These are phyloP conservation scores for Cucurbita pepo DNA, from an alignment of 306 rosid species.

Conservation along the genomic window DNA sequence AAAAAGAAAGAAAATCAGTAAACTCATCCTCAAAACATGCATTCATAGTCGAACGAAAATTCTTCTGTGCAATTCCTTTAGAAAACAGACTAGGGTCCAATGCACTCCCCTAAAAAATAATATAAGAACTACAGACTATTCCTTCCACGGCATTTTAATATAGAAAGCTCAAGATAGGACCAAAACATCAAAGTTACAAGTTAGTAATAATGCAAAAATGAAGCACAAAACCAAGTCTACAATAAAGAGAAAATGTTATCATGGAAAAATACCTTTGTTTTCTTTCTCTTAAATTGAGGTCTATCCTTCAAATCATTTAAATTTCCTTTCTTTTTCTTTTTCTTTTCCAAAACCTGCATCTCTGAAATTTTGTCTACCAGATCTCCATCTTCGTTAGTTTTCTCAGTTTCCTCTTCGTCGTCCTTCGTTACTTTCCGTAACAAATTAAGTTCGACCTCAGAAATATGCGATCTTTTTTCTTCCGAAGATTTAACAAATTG, in stretches of 20 bases:
- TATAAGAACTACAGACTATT: not conserved
- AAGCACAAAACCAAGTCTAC: not conserved
- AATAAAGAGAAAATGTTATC: not conserved
- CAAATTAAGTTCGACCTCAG: slow-evolving; percentile 23
- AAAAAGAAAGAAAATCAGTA: not conserved
- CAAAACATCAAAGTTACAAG: not conserved
- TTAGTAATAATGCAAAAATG: not conserved
- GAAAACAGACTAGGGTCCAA: not conserved
- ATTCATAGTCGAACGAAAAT: not conserved
- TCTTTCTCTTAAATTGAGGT: slow-evolving; percentile 68
- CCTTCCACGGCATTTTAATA: not conserved
- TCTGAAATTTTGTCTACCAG: slow-evolving; percentile 19
- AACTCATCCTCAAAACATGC: not conserved
- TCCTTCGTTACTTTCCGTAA: slow-evolving; percentile 16
- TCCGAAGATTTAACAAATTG: slow-evolving; percentile 46
- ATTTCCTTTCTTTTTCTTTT: slow-evolving; percentile 6
- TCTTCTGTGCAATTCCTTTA: not conserved
- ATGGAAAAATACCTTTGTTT: slow-evolving; percentile 43
- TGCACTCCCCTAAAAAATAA: not conserved
- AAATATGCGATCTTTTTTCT: slow-evolving; percentile 45
- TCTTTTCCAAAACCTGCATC: slow-evolving; percentile 12
- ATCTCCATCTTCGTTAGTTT: slow-evolving; percentile 22
- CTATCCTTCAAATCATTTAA: slow-evolving; percentile 32
- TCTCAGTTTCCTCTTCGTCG: slow-evolving; percentile 10
- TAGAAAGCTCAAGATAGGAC: not conserved